A percentile compares a stretch with the other conserved stretches of the same genome.
These are phyloP conservation scores for Rhodotorula kratochvilovae DNA, from an alignment of 768 basidiomycete genomes.

Conservation along the genomic window DNA sequence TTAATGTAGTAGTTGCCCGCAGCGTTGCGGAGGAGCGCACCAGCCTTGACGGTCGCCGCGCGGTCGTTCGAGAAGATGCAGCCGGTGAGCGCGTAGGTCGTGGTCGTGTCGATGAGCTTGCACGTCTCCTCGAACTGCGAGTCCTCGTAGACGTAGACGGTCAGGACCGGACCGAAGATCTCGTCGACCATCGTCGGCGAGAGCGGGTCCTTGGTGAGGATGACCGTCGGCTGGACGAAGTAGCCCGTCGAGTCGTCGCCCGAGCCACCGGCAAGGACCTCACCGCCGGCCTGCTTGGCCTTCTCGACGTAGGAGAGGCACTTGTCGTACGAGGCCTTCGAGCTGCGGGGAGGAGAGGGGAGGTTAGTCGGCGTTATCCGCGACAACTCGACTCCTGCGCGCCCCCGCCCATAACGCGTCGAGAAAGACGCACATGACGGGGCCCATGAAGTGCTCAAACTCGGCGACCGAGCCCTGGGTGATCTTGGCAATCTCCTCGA, in stretches of 20 bases:
- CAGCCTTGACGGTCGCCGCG: constrained; percentile 69
- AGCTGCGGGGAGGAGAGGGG: constrained; percentile 52
- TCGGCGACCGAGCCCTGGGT: constrained; percentile 72
- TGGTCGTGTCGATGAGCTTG: constrained; percentile 77
- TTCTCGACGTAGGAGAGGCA: constrained; percentile 74
- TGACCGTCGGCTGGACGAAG: constrained; percentile 90
- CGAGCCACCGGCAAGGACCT: constrained; percentile 78
- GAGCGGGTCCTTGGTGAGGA: constrained; percentile 82
- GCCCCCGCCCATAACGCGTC: too few species aligned
- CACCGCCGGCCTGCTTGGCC: constrained; percentile 82
- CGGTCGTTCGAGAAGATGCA: constrained; percentile 83
- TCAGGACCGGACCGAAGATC: constrained; percentile 93
- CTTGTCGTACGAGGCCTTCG: constrained; percentile 81
- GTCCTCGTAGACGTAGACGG: constrained; percentile 87
- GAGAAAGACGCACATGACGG: constrained; percentile 75
- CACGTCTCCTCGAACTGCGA: constrained; percentile 77
- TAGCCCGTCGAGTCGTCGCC: constrained; percentile 84
- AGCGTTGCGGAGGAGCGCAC: constrained; percentile 77
- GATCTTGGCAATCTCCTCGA: constrained; percentile 74
- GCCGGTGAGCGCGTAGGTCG: constrained; percentile 88
- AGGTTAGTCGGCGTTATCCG: not conserved
- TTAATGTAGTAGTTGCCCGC: constrained; percentile 82
- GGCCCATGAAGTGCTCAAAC: constrained; percentile 85
- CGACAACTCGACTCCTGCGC: too few species aligned
- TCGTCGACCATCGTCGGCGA: constrained; percentile 88